Percentiles rank a stretch among this genome's conserved stretches.
These are phyloP conservation scores for Debaryomycetaceae sp. DNA, from an alignment of 1,139 yeast genomes.

Conservation along the genomic window DNA sequence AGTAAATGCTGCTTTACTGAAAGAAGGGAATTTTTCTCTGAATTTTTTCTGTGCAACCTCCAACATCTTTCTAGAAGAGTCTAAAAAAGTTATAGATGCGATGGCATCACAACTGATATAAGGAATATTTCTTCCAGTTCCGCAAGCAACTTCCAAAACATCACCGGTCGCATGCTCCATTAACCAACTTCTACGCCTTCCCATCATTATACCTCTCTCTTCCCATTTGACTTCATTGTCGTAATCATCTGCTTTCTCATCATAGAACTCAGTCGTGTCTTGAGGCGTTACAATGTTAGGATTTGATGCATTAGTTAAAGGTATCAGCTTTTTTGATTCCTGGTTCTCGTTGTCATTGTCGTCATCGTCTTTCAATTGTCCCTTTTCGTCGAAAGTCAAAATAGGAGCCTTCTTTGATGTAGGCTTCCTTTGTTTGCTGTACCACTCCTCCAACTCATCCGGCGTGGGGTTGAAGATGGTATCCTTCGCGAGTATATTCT, in stretches of 20 bases:
- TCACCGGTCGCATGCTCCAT: conserved; percentile 81
- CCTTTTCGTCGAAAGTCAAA: conserved; percentile 16
- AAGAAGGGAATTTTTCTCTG: conserved; percentile 60
- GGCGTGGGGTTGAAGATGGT: conserved; percentile 53
- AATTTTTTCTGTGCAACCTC: conserved; percentile 77
- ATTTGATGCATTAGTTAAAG: conserved; percentile 28
- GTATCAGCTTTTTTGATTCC: conserved; percentile 5
- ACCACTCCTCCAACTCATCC: conserved; percentile 45
- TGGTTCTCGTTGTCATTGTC: too few relatives aligned
- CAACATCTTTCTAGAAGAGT: conserved; percentile 82
- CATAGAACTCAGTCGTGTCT: conserved; percentile 84
- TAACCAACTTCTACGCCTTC: conserved; percentile 78
- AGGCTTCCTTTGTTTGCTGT: conserved; percentile 36
- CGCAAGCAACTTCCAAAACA: conserved; percentile 91
- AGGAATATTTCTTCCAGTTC: conserved; percentile 90
- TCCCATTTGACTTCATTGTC: conserved; percentile 85
- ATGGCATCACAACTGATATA: conserved; percentile 61
- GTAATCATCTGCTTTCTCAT: conserved; percentile 72
- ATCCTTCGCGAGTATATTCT: conserved; percentile 41
- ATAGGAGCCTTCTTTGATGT: conserved; percentile 25
- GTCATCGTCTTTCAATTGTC: conserved; percentile 17
- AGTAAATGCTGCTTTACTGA: conserved; percentile 74
- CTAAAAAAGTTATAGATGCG: conserved; percentile 77
- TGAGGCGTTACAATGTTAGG: conserved; percentile 57
- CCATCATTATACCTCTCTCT: conserved; percentile 79